Conservation (phyloP, 1,284 basidiomycete species). For the Hortiboletus rubellus region DNA sequence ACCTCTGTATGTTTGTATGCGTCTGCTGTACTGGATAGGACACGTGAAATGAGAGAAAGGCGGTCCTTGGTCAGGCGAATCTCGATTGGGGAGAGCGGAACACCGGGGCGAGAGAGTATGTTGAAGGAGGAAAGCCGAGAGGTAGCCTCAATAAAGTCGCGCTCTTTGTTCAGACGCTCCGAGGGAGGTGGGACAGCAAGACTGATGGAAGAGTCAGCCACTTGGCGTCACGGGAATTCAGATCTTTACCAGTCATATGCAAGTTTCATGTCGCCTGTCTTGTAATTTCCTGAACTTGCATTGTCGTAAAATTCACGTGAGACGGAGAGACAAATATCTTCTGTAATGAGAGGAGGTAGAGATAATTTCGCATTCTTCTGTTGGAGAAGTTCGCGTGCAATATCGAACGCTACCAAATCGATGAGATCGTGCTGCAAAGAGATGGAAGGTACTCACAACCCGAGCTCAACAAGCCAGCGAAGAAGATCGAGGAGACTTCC, state of each 20-base stretch:
- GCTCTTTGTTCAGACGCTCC: constrained; percentile 64
- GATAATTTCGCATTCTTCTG: constrained; percentile 52
- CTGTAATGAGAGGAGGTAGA: constrained; percentile 55
- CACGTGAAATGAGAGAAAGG: constrained; percentile 76
- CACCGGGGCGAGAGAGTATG: constrained; percentile 69
- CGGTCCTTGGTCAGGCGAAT: constrained; percentile 87
- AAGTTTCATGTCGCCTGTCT: constrained; percentile 90
- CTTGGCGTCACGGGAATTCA: neutral
- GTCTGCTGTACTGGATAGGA: constrained; percentile 79
- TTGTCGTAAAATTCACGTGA: constrained; percentile 94
- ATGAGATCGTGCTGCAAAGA: constrained; percentile 11
- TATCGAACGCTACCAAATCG: constrained; percentile 63
- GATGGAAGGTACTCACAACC: constrained; percentile 70
- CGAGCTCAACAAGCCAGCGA: constrained; percentile 79
- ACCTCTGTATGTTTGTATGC: constrained; percentile 89
- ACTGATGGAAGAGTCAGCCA: constrained; percentile 43
- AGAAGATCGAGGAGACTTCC: constrained; percentile 78
- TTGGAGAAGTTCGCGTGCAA: constrained; percentile 69
- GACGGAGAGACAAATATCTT: constrained; percentile 76
- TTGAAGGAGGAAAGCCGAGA: constrained; percentile 83
- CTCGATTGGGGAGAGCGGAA: constrained; percentile 84
- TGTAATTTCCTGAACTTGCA: constrained; percentile 86
- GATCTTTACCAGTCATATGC: constrained; percentile 86
- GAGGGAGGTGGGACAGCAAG: constrained; percentile 71
- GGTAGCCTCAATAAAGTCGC: constrained; percentile 94